A percentile compares a stretch with the other conserved stretches of the same genome.
These are phyloP conservation scores for Lichtheimia ornata DNA, from an alignment of 371 early-diverging fungal species.

Conservation along the genomic window DNA sequence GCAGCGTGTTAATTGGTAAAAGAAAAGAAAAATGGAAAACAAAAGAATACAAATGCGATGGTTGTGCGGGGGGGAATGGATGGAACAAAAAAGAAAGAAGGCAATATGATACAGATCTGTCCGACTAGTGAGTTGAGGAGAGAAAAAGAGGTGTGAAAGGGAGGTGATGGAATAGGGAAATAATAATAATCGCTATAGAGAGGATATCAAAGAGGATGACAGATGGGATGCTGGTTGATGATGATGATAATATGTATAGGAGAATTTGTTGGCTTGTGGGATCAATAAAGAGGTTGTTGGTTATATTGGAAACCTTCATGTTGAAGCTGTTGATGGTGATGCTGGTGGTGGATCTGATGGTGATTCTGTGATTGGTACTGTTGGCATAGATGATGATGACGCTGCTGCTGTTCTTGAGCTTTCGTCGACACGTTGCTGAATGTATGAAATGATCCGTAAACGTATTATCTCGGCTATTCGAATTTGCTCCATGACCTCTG, in stretches of 20 bases:
- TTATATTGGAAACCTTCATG: neutral
- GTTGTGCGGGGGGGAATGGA: neutral
- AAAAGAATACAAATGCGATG: neutral
- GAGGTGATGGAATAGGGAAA: neutral
- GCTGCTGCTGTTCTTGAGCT: neutral
- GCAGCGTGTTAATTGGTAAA: neutral
- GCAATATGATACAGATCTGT: neutral
- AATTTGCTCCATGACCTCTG: constrained; percentile 41
- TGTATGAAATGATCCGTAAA: constrained; percentile 24
- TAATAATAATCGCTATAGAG: too few species aligned
- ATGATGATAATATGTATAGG: neutral
- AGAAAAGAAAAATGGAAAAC: neutral
- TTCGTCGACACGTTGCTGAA: constrained; percentile 23
- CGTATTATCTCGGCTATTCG: constrained; percentile 31
- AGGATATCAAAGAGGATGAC: neutral
- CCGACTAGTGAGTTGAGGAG: neutral
- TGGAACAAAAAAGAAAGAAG: constrained; percentile 1
- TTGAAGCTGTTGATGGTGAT: neutral
- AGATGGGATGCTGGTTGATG: neutral
- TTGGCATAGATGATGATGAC: neutral
- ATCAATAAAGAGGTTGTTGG: neutral
- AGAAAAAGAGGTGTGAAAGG: neutral
- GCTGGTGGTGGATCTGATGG: too few species aligned
- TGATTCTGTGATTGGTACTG: constrained; percentile 1
- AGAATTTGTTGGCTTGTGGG: neutral